Conservation (phyloP, 2,329 filamentous ascomycete species). For the Penicillium decumbens region DNA sequence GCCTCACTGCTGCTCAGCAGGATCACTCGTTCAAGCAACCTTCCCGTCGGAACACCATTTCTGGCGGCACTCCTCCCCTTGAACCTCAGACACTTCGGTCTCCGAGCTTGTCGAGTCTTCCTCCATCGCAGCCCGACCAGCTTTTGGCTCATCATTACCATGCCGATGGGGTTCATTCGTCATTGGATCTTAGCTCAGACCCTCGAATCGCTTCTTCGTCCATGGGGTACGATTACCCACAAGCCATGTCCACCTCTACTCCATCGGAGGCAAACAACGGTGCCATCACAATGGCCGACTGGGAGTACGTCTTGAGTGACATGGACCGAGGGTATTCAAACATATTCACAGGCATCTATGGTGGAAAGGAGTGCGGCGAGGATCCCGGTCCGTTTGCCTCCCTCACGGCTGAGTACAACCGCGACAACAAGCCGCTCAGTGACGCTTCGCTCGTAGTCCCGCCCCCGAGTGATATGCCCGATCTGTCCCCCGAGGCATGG, state of each 20-base stretch:
- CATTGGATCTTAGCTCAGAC: constrained; percentile 20
- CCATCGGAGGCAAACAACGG: constrained; percentile 32
- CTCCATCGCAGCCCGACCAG: constrained; percentile 20
- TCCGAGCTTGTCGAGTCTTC: constrained; percentile 30
- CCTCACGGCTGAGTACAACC: constrained; percentile 29
- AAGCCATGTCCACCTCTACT: constrained; percentile 44
- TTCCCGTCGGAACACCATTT: constrained; percentile 33
- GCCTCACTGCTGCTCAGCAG: constrained; percentile 24
- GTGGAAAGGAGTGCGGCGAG: constrained; percentile 39
- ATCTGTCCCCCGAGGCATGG: constrained; percentile 39
- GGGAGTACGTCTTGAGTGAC: constrained; percentile 75
- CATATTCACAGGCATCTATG: constrained; percentile 59
- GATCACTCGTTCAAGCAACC: constrained; percentile 20
- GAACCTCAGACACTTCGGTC: constrained; percentile 30
- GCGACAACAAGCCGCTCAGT: constrained; percentile 20
- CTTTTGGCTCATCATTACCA: constrained; percentile 14
- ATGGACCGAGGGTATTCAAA: constrained; percentile 76
- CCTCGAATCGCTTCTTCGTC: constrained; percentile 50
- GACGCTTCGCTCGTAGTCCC: constrained; percentile 17
- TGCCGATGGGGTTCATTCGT: constrained; percentile 15
- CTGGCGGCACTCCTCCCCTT: constrained; percentile 27
- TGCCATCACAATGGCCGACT: constrained; percentile 61
- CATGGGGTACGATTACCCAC: constrained; percentile 29
- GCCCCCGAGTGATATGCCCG: constrained; percentile 29
- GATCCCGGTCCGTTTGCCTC: constrained; percentile 35